Evolutionary conservation across 495 filamentous ascomycete genomes (phyloP), one percentile per base, ranked within the genome.

Genomic region (Aspergillus cavernicola): DNA sequence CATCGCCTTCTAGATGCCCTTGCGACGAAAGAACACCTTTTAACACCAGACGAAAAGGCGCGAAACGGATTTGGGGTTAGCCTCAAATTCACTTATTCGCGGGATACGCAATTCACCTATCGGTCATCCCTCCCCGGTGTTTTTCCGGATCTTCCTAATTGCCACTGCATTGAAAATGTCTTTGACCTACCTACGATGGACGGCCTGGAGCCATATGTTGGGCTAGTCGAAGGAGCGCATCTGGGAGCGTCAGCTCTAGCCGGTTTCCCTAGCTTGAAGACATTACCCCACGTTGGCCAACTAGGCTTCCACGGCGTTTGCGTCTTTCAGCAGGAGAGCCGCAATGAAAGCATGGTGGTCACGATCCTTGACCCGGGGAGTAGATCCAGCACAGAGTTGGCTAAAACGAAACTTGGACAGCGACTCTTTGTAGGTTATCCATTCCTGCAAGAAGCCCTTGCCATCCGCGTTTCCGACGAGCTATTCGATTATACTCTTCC

Each of bases 241-340:
- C 73, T 97, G 44, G 92, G 92, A 11, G 74, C 80, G 22, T 75
- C 83, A 18, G 89, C 95, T 4, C 71, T 97, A 42, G 93, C 95
- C 54, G 92, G 93, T 7, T 99, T 99, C 66, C 95, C 95, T 3
- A 92, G 82, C 53, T 72, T 97, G 61, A 88, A 90, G 46, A 88
- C 85, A 3, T 72, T 99, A 38, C 86, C 89, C 4, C 87, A 92
- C 65, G 80, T 78, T 38, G 95, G 89, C 6, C 77, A 74, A 29
- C 78, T 96, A 43, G 91, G 81, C 8, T 96, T 93, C 70, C 92
- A 96, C 66, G 89, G 89, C 10, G 90, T 99, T 39, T 90, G 82
- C 56, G 88, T 99, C n/a, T 99, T 99, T 73, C 89, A 95, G 65
- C 90, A 95, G 56, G 92, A 97, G 38, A 96, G 90, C 63, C 85